phyloP scores from a whole-genome alignment of 208 protist genomes.

The Acanthamoeba healyi region DNA sequence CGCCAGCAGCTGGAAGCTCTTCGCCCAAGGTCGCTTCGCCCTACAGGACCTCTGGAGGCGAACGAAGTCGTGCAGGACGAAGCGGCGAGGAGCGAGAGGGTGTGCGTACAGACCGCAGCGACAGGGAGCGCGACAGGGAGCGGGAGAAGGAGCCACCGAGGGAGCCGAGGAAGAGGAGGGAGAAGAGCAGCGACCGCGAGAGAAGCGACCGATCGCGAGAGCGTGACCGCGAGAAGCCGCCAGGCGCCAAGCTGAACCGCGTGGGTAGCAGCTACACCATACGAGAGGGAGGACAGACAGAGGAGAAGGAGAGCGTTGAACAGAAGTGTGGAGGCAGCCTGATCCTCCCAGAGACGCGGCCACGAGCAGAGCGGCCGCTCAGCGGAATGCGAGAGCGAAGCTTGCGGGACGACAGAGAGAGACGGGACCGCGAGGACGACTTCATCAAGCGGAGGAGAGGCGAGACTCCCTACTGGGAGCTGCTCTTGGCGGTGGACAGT shows the following conservation, averaged over 20 bases:
- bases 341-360: background rate
- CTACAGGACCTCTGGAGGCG: background rate
- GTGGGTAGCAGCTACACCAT: conserved; percentile 4
- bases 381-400: background rate
- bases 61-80: background rate
- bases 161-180: background rate
- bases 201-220: background rate
- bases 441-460: background rate
- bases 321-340: background rate
- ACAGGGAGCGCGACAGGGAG: background rate
- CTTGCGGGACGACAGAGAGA: background rate
- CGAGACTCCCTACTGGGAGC: background rate
- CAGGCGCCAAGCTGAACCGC: background rate
- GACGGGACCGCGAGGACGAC: background rate
- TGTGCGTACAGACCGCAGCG: background rate
- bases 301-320: background rate
- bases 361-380: background rate
- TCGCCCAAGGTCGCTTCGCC: background rate
- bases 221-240: background rate
- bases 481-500: background rate
- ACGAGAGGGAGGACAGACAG: background rate
- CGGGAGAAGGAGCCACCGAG: background rate
- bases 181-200: conserved; percentile 36
- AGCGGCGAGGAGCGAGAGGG: background rate
- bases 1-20: background rate